Evolutionary conservation across 228 moss, liverwort and hornwort species (phyloP), one percentile per base, ranked within the genome.

Genomic region (Sphagnum fallax): DNA sequence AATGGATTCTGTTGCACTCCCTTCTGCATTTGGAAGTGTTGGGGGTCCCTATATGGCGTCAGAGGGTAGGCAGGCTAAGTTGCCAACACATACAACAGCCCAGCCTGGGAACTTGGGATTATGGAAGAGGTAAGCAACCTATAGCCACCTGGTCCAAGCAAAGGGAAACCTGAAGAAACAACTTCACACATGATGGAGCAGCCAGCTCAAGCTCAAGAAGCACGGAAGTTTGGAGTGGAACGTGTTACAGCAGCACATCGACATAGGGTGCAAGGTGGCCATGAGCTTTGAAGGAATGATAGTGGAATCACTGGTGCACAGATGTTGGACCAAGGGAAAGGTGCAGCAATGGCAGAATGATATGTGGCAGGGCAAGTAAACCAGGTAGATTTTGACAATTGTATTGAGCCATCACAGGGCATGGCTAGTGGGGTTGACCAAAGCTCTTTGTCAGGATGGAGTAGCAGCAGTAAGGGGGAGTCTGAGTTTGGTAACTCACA

Each of bases 121-220:
- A 14, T 91, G 91, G 92, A 76, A 75, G 58, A 74, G 87, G 67
- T 83, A 62, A 82, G 88, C 72, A 87, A 85, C 72, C 66, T 87
- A 75, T 91, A 83, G 74, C 67, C 75, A 11, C 81, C 75, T 69
- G 76, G 76, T 62, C 64, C 32, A 32, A 32, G 32, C 32, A 32
- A 32, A 32, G 32, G 32, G 32, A 32, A 32, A 32, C 32, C 32
- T 32, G 32, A 32, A 32, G 87, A 89, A 77, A 73, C 75, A 51
- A 81, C 75, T 4, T 74, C 77, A 48, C 82, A 79, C 53, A 64
- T 80, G 74, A 75, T 76, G 47, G 78, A 80, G 18, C 83, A 69
- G 63, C 61, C 72, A 5, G 47, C 68, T 65, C 32, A 32, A 32
- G 32, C 2, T 32, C 80, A 70, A 52, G 87, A 81, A 49, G 76